Base-by-base conservation (phyloP, 2,329 filamentous ascomycete species). In the Fusarium acutatum region DNA sequence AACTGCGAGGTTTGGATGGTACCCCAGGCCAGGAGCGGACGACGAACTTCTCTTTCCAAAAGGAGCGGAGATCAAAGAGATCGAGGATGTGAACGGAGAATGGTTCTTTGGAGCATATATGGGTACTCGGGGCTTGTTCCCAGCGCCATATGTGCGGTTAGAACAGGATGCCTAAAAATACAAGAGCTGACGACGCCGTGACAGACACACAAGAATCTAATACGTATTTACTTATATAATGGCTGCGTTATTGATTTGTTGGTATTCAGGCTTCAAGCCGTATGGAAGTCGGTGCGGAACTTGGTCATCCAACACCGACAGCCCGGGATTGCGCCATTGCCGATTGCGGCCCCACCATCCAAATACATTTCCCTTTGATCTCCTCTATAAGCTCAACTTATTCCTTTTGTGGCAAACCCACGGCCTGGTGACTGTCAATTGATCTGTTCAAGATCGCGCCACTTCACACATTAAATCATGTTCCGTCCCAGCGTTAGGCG, bases 61-160 rank as follows among this genome's bases (percentile, higher is more conserved):
- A 57, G 91, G 93, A 15, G 95, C 95, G 0, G 93, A 96, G 81
- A 89, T 98, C 20, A 87, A 88, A 12, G 96, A 98, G 83, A 90
- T 93, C 41, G 92, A 96, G 80, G 93, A 96, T 81, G 90, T 97
- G 53, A 97, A 97, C 80, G 93, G 92, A 24, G 95, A 97, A 80
- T 98, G 95, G 95, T 95, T 89, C 78, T 93, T 92, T 83, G 96
- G 96, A 1, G 90, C 91, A 34, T 98, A 97, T 85, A 95, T 94
- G 83, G 95, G 94, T 1, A 85, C 84, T 30, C 91, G 90, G 75
- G 95, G 94, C 0, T 77, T 98, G 73, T 97, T 98, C 79, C 95
- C 95, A 9, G 91, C 91, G 12, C 88, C 90, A 13, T 96, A 96
- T 86, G 93, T 95, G 32, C 85, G 84, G 73, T 78, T 90, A 34